Evolutionary conservation across 2,329 filamentous ascomycete species (phyloP), one percentile per base, ranked within the genome.

Genomic region (Trichoderma sp.): DNA sequence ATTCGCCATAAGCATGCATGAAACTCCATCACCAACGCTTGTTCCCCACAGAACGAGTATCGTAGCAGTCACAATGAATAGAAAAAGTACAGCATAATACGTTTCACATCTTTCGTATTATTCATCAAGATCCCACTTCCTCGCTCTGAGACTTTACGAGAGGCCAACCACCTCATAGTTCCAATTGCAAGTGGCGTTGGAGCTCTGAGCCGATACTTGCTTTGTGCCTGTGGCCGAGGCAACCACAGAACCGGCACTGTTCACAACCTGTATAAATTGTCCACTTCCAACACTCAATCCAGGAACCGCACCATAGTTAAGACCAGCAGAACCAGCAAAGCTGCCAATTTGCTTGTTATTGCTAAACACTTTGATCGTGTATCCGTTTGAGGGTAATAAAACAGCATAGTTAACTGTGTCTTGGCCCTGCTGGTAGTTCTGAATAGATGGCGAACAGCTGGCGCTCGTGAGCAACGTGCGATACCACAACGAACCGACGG

Each of bases 151-250:
- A 11, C 9, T 31, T 35, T n/a, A 64, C 16, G 38, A 64, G 21
- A 72, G 59, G 9, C 69, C 69, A 18, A 72, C 69, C 2, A 72
- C 69, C 38, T 72, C 69, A 4, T 72, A 72, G 6, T 72, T 72
- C 69, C 69, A 72, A 14, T 72, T 72, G n/a, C 69, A 72, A 12
- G 56, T 63, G 1, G 69, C 24, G n/a, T 64, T 72, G 27, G 69
- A 60, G 14, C 69, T 72, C 69, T 72, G 59, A 5, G 69, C 59
- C 3, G 56, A 14, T 21, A 72, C 69, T 14, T 64, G 69, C 59
- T 72, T 72, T 21, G 69, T 72, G n/a, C 69, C 69, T 5, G 69
- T 72, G 27, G 69, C 69, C 16, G 69, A 50, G 21, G 71, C 71
- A 73, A 73, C 41, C 18, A 73, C 60, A 16, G 60, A 50, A 6